Evolutionary conservation across 1,284 basidiomycete species (phyloP).

Genomic region (Malassezia psittaci): DNA sequence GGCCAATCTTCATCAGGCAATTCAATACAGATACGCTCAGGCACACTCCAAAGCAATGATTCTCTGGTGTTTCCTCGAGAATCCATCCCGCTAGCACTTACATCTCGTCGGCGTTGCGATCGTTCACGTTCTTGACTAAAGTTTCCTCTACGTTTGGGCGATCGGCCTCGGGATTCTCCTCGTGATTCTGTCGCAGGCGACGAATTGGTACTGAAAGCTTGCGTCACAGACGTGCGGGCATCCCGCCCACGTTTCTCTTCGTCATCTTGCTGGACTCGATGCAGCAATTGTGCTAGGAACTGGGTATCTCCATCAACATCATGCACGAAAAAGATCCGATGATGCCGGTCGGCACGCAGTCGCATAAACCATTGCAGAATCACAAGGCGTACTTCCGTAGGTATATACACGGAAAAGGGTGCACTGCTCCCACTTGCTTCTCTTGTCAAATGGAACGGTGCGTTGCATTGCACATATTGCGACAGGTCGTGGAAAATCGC

Average conservation of each 20-base stretch:
- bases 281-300: neutral
- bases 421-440: constrained; percentile 2
- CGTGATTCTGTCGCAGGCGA: neutral
- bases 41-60: constrained; percentile 61
- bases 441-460: neutral
- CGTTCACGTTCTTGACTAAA: neutral
- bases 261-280: neutral
- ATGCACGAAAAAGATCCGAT: constrained; percentile 64
- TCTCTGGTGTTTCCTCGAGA: no score
- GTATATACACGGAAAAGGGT: constrained; percentile 1
- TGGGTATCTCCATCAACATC: constrained; percentile 50
- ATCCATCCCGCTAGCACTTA: no score
- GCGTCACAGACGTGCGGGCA: constrained; percentile 13
- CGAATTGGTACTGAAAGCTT: neutral
- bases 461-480: constrained; percentile 23
- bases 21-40: constrained; percentile 64
- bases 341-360: constrained; percentile 79
- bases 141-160: neutral
- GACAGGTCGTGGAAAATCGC: constrained; percentile 39
- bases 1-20: constrained; percentile 49
- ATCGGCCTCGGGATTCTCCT: neutral
- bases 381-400: constrained; percentile 53
- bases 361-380: constrained; percentile 80
- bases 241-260: constrained; percentile 17
- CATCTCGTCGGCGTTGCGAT: neutral